These are phyloP conservation scores for Mariannaea elegans DNA, from an alignment of 2,329 filamentous ascomycete genomes.

Conservation along the genomic window DNA sequence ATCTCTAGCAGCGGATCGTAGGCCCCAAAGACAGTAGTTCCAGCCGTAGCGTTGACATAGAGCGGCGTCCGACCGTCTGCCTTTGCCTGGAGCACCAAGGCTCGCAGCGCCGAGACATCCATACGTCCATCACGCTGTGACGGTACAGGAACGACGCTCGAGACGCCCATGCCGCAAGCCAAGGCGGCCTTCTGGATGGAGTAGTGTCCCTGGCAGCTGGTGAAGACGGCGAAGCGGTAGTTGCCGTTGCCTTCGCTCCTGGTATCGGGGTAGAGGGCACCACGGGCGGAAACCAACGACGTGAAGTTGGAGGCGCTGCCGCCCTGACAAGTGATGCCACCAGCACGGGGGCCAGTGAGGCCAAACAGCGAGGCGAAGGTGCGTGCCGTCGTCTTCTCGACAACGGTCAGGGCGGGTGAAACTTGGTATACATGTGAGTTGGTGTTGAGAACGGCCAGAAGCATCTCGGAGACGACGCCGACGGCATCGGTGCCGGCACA, in stretches of 20 bases:
- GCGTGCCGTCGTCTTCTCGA: conserved; percentile 84
- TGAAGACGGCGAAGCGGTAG: conserved; percentile 82
- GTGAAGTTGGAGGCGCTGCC: conserved; percentile 86
- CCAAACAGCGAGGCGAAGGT: conserved; percentile 81
- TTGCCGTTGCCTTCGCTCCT: conserved; percentile 75
- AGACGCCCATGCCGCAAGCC: conserved; percentile 83
- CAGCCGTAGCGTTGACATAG: conserved; percentile 94
- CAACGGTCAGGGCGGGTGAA: conserved; percentile 84
- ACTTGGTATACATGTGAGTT: conserved; percentile 95
- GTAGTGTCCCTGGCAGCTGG: conserved; percentile 90
- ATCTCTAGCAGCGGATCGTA: conserved; percentile 83
- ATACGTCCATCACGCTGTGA: conserved; percentile 79
- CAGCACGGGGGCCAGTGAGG: conserved; percentile 72
- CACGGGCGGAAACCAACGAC: conserved; percentile 86
- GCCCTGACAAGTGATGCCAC: conserved; percentile 82
- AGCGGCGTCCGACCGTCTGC: conserved; percentile 80
- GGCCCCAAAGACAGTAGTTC: conserved; percentile 90
- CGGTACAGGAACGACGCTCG: conserved; percentile 76
- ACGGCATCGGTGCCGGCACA: conserved; percentile 88
- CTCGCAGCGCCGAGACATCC: conserved; percentile 71
- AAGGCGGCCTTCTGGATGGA: conserved; percentile 92
- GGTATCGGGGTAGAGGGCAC: conserved; percentile 81
- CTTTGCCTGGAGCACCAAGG: conserved; percentile 68
- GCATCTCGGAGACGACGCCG: conserved; percentile 83
- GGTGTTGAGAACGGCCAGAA: conserved; percentile 88